phyloP scores from a whole-genome alignment of 805 yeast genomes.

The Saccharomycopsis guyanensis region DNA sequence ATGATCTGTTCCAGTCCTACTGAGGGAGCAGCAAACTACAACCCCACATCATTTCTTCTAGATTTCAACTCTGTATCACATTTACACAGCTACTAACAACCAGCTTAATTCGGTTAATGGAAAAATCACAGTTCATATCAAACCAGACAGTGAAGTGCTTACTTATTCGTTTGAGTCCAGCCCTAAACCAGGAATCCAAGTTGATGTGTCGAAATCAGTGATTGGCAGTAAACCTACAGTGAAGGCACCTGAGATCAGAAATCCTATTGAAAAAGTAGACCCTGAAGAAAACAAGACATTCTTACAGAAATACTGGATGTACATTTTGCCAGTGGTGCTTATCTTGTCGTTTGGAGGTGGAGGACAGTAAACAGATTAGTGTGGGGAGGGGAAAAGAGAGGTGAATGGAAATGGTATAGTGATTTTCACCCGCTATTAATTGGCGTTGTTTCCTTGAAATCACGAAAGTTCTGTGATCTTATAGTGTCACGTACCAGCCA shows the following conservation, averaged over 20 bases:
- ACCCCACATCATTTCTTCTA: too few species aligned
- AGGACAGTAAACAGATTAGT: constrained; percentile 4
- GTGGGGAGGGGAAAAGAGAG: too few species aligned
- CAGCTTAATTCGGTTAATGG: constrained; percentile 1
- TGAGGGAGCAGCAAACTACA: too few species aligned
- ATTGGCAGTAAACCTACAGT: constrained; percentile 9
- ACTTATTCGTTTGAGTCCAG: neutral
- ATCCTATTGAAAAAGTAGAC: neutral
- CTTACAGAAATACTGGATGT: constrained; percentile 21
- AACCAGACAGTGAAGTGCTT: neutral
- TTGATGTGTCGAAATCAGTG: neutral
- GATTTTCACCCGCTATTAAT: neutral
- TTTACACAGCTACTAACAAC: too few species aligned
- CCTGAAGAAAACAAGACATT: constrained; percentile 14
- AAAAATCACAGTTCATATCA: constrained; percentile 1
- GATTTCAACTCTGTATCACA: too few species aligned
- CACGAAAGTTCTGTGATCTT: too few species aligned
- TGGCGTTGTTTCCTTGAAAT: neutral
- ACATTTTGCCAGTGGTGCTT: constrained; percentile 15
- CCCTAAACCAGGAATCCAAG: constrained; percentile 1
- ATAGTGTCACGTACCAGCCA: too few species aligned
- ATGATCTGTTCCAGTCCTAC: too few species aligned
- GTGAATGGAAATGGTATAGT: neutral
- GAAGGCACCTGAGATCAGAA: constrained; percentile 4
- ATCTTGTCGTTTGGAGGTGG: constrained; percentile 17